phyloP scores from a whole-genome alignment of 2,329 filamentous ascomycete genomes.

The Rhytidhysteron rufulum region DNA sequence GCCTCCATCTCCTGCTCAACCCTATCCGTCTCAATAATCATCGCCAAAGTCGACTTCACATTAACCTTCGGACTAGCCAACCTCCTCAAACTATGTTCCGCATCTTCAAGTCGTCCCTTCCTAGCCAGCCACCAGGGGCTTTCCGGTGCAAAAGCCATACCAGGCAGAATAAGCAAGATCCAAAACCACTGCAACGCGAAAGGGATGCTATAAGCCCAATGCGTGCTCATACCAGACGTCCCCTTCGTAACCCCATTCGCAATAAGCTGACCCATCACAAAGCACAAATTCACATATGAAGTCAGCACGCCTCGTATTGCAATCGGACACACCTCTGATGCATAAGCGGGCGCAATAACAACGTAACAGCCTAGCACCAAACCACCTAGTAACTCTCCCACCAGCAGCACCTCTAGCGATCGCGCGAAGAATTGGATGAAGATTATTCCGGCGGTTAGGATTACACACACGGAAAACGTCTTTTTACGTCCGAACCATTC shows the following conservation, averaged over 20 bases:
- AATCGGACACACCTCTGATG: conserved; percentile 60
- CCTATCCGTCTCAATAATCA: conserved; percentile 82
- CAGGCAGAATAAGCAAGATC: conserved; percentile 60
- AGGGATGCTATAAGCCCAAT: conserved; percentile 61
- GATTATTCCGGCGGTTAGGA: conserved; percentile 41
- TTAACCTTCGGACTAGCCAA: conserved; percentile 50
- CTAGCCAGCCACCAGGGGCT: conserved; percentile 71
- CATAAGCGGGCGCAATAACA: conserved; percentile 57
- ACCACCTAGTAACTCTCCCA: conserved; percentile 56
- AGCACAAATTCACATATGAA: conserved; percentile 59
- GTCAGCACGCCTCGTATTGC: conserved; percentile 57
- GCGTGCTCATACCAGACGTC: conserved; percentile 45
- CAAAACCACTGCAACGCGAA: conserved; percentile 72
- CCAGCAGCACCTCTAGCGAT: conserved; percentile 51
- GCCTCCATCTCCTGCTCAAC: conserved; percentile 55
- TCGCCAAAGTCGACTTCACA: conserved; percentile 60
- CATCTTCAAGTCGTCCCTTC: conserved; percentile 57
- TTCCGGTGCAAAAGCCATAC: conserved; percentile 63
- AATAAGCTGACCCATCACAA: conserved; percentile 59
- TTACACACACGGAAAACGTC: conserved; percentile 11
- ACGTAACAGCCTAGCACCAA: conserved; percentile 57
- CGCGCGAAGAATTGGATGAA: conserved; percentile 62
- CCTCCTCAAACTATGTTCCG: conserved; percentile 59
- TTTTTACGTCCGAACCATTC: conserved; percentile 28
- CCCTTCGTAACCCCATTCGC: conserved; percentile 39